phyloP scores from a whole-genome alignment of 2,329 filamentous ascomycete genomes.

The Ophiostoma ips region DNA sequence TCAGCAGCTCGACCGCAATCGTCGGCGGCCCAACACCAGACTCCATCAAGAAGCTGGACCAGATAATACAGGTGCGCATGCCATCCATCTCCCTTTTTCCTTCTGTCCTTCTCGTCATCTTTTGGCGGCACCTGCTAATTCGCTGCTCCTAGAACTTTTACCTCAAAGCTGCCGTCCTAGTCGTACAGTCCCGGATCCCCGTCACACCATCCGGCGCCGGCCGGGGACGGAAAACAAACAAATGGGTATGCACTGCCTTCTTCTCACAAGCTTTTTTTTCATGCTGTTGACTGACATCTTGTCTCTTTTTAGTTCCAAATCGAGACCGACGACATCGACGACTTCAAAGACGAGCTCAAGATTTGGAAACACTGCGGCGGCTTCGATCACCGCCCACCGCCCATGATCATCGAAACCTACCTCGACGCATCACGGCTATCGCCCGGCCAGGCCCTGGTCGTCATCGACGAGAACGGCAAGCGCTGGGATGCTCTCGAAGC shows the following conservation, averaged over 20 bases:
- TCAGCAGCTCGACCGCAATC: constrained; percentile 22
- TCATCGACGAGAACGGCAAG: constrained; percentile 79
- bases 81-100: too few species aligned
- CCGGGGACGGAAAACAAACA: constrained; percentile 51
- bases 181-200: constrained; percentile 67
- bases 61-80: constrained; percentile 81
- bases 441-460: constrained; percentile 73
- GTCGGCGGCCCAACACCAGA: constrained; percentile 43
- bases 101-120: too few species aligned
- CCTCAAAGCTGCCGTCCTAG: constrained; percentile 70
- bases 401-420: constrained; percentile 82
- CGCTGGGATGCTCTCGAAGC: constrained; percentile 85
- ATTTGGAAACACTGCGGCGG: constrained; percentile 72
- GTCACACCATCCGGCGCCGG: constrained; percentile 46
- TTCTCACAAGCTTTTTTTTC: too few species aligned
- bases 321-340: constrained; percentile 82
- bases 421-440: constrained; percentile 68
- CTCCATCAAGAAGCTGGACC: constrained; percentile 67
- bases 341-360: constrained; percentile 66
- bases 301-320: constrained; percentile 76
- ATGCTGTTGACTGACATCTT: too few species aligned
- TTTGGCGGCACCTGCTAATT: neutral
- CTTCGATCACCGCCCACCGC: constrained; percentile 61
- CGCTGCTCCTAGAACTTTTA: constrained; percentile 68
- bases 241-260: constrained; percentile 54